Conservation (phyloP, 2,329 filamentous ascomycete species). For the Cladosporium colombiae region DNA sequence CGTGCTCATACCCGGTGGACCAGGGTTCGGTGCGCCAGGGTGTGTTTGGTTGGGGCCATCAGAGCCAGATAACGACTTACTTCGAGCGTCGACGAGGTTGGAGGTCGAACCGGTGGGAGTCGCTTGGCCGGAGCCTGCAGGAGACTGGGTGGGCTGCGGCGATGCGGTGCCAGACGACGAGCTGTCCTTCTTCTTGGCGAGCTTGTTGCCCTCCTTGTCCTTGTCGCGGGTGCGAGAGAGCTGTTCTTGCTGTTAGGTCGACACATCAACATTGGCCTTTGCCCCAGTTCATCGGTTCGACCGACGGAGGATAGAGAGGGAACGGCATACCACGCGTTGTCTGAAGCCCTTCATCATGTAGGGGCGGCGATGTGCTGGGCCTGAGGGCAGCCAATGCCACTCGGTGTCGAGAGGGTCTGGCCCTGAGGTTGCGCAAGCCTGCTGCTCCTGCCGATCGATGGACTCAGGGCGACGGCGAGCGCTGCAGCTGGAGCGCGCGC, state of each 20-base stretch:
- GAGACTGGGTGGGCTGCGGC: conserved; percentile 63
- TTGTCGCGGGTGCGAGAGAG: conserved; percentile 84
- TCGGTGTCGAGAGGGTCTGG: conserved; percentile 30
- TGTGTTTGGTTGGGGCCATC: conserved; percentile 43
- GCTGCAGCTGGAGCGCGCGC: conserved; percentile 8
- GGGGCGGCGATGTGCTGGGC: conserved; percentile 21
- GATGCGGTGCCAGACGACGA: conserved; percentile 70
- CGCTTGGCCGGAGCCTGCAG: conserved; percentile 60
- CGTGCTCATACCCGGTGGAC: conserved; percentile 22
- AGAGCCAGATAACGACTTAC: conserved; percentile 68
- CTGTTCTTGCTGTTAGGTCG: conserved; percentile 65
- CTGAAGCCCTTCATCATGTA: conserved; percentile 87
- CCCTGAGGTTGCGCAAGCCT: conserved; percentile 26
- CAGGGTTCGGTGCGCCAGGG: conserved; percentile 44
- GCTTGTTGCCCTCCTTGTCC: conserved; percentile 61
- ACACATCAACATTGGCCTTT: conserved; percentile 29
- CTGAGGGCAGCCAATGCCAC: conserved; percentile 34
- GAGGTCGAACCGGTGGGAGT: conserved; percentile 91
- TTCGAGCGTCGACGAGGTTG: conserved; percentile 79
- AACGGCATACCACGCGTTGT: conserved; percentile 84
- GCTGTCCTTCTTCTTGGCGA: conserved; percentile 63
- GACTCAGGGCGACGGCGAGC: conserved; percentile 9
- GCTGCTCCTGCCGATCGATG: conserved; percentile 19
- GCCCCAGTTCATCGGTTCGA: conserved; percentile 24
- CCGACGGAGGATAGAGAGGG: background rate